Evolutionary conservation across 2,329 filamentous ascomycete genomes (phyloP), one percentile per base, ranked within the genome.

Genomic region (Botryotinia globosa): DNA sequence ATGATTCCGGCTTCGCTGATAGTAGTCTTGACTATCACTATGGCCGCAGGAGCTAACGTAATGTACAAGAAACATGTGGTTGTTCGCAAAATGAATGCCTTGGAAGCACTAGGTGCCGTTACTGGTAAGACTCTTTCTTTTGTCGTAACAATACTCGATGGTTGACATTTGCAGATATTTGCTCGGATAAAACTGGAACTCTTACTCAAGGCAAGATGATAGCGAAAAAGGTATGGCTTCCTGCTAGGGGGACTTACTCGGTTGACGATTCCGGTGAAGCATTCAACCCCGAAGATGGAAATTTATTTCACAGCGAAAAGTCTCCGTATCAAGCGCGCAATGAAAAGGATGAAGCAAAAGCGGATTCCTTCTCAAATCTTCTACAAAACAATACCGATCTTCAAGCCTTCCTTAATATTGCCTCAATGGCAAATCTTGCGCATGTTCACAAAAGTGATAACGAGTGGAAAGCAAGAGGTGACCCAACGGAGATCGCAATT

Each of bases 141-240:
- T 44, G 32, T 58, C 44, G 39, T 25, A 34, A 4, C 44, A 10
- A 44, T 32, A 44, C 89, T 86, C 9, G 79, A 85, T 44, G 85
- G 84, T 62, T 68, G 72, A 48, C 18, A 56, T 48, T 22, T 56
- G 29, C 39, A 76, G 74, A 44, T 83, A 90, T 94, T 64, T 93
- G 91, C 80, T 92, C 90, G 0, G 91, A 94, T 80, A 94, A 93
- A 83, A 94, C 91, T 0, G 91, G 92, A 7, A 92, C 90, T 0
- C 82, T 92, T 72, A 92, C 90, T 6, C 76, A 85, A 73, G 84
- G 85, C 65, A 80, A 82, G 72, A 86, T 85, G 84, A 80, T 80
- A 37, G 83, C 85, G 54, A 82, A 86, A 76, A 85, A 85, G 74
- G 86, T 84, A 14, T 88, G 86, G 85, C 82, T 89, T 70, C 86